Percentiles rank a stretch among this genome's conserved stretches.
Evolutionary conservation across 805 yeast species (phyloP).

Genomic region (Wickerhamiella kurtzmanii): DNA sequence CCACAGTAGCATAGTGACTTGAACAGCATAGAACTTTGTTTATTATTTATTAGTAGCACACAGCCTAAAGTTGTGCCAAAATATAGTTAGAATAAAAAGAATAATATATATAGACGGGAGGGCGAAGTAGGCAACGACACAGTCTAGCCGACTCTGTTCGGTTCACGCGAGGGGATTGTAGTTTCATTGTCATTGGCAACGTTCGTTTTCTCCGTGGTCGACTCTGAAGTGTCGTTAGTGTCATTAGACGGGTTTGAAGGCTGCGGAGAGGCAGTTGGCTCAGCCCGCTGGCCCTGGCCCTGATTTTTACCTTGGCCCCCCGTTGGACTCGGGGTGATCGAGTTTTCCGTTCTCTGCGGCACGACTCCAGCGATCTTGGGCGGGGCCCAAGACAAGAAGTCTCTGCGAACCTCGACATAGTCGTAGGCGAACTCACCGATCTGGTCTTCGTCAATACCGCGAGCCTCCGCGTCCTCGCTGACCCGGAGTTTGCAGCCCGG

Average conservation of each 20-base stretch:
- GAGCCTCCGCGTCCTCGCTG: slow-evolving; percentile 69
- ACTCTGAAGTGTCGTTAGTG: background rate
- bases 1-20: background rate
- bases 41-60: background rate
- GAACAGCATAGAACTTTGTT: too few relatives aligned
- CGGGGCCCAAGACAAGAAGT: slow-evolving; percentile 38
- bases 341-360: background rate
- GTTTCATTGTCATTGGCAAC: background rate
- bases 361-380: background rate
- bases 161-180: background rate
- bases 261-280: background rate
- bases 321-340: background rate
- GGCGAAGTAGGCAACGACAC: too few relatives aligned
- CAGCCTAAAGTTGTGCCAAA: background rate
- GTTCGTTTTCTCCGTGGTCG: background rate
- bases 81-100: too few relatives aligned
- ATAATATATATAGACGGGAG: too few relatives aligned
- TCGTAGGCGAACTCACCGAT: slow-evolving; percentile 98
- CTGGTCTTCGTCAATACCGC: slow-evolving; percentile 91
- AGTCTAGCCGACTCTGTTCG: background rate
- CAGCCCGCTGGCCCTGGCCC: background rate
- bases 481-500: slow-evolving; percentile 78
- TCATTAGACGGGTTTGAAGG: background rate
- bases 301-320: background rate
- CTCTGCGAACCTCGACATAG: slow-evolving; percentile 91